phyloP scores from a whole-genome alignment of 345 rosid species.

The Salix viminalis region DNA sequence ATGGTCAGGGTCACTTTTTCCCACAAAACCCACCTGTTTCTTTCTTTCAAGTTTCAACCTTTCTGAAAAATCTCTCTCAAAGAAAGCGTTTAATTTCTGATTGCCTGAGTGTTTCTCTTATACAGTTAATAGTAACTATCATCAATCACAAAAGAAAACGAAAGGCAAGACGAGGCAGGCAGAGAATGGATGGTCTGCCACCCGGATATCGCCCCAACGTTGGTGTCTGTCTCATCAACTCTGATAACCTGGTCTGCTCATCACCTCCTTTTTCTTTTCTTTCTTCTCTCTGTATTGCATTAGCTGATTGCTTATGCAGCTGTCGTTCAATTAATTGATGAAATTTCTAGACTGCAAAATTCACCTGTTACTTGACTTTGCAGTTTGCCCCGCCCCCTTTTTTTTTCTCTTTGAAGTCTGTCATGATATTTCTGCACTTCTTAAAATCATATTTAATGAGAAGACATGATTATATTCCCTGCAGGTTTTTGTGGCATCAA shows the following conservation, averaged over 20 bases:
- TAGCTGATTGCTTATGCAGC: not conserved
- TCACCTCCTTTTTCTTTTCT: not conserved
- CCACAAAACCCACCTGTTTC: conserved; percentile 9
- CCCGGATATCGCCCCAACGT: conserved; percentile 97
- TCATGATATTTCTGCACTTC: not conserved
- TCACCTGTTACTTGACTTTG: not conserved
- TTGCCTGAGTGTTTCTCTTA: not conserved
- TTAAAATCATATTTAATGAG: not conserved
- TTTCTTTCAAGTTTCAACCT: too few species aligned
- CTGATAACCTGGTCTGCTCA: conserved; percentile 62
- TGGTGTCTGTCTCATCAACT: conserved; percentile 91
- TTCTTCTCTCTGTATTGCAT: not conserved
- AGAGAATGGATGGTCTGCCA: conserved; percentile 76
- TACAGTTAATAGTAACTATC: not conserved
- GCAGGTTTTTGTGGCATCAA: conserved; percentile 94
- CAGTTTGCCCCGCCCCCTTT: not conserved
- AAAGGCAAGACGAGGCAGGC: not conserved
- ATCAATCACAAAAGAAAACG: not conserved
- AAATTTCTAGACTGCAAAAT: not conserved
- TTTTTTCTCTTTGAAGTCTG: too few species aligned
- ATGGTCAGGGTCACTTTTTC: conserved; percentile 43
- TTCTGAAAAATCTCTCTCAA: not conserved
- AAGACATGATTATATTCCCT: not conserved
- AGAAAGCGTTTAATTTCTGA: not conserved
- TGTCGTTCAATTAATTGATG: not conserved